A percentile compares a stretch with the other conserved stretches of the same genome.
These are phyloP conservation scores for Chlamydomonas schloesseri DNA, from an alignment of 139 green algal genomes.

Conservation along the genomic window DNA sequence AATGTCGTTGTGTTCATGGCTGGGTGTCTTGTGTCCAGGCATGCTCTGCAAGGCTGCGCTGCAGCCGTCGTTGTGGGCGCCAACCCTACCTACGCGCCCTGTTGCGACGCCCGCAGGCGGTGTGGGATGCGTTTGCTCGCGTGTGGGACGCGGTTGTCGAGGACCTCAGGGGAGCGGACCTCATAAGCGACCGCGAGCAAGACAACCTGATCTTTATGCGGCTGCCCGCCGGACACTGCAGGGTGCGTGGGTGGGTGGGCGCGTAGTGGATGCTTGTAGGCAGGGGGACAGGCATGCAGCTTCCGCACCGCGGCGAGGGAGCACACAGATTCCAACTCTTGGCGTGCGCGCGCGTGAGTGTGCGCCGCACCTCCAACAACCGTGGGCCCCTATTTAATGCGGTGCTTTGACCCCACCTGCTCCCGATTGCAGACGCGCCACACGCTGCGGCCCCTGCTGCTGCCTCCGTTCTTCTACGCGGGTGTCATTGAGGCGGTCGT, in stretches of 20 bases:
- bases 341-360: too few relatives aligned
- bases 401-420: neutral
- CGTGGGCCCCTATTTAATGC: too few relatives aligned
- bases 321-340: too few relatives aligned
- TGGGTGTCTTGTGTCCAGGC: too few relatives aligned
- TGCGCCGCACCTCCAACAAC: too few relatives aligned
- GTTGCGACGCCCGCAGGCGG: constrained; percentile 27
- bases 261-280: too few relatives aligned
- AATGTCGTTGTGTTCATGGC: too few relatives aligned
- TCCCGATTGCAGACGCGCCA: neutral
- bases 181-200: constrained; percentile 22
- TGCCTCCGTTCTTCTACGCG: constrained; percentile 42
- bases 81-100: too few relatives aligned
- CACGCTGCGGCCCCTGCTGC: constrained; percentile 27
- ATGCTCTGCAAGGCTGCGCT: too few relatives aligned
- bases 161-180: constrained; percentile 49
- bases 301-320: too few relatives aligned
- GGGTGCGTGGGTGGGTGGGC: neutral
- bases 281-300: too few relatives aligned
- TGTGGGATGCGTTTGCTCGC: constrained; percentile 46
- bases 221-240: neutral
- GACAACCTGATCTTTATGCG: constrained; percentile 42
- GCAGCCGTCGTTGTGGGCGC: too few relatives aligned
- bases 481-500: neutral
- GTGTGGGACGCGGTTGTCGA: constrained; percentile 49